Percentiles rank a stretch among this genome's conserved stretches.
phyloP scores from a whole-genome alignment of 192 early-diverging fungal species.

The Martensiomyces pterosporus region DNA sequence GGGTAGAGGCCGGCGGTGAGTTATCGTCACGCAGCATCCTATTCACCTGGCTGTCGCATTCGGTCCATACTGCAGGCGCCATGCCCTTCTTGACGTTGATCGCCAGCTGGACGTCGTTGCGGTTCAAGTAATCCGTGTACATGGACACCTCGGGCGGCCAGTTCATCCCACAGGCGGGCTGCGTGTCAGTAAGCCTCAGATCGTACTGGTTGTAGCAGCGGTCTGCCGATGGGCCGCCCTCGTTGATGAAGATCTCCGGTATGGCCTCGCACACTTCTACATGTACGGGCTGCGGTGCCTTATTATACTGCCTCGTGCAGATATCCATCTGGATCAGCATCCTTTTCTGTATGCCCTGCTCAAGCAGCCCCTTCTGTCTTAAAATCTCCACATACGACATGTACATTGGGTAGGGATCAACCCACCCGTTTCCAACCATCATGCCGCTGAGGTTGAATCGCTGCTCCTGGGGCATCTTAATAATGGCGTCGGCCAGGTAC shows the following conservation, averaged over 20 bases:
- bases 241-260: conserved; percentile 26
- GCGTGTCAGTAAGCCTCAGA: conserved; percentile 56
- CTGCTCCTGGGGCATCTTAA: conserved; percentile 34
- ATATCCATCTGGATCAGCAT: conserved; percentile 25
- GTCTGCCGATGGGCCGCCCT: conserved; percentile 31
- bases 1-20: conserved; percentile 42
- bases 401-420: conserved; percentile 61
- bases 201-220: conserved; percentile 74
- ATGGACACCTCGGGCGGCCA: conserved; percentile 48
- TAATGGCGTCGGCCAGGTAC: conserved; percentile 57
- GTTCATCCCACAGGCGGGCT: conserved; percentile 60
- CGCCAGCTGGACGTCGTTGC: conserved; percentile 50
- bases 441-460: conserved; percentile 47
- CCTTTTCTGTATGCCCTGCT: conserved; percentile 9
- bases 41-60: conserved; percentile 55
- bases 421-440: conserved; percentile 75
- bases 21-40: conserved; percentile 27
- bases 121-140: conserved; percentile 46
- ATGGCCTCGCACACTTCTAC: conserved; percentile 37
- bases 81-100: conserved; percentile 42
- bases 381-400: conserved; percentile 51
- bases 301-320: conserved; percentile 36
- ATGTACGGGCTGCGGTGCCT: conserved; percentile 48
- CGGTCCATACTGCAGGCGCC: conserved; percentile 47
- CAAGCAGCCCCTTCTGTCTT: conserved; percentile 31